Base-by-base conservation (phyloP, 1,284 basidiomycete species). In the Tausonia pullulans region DNA sequence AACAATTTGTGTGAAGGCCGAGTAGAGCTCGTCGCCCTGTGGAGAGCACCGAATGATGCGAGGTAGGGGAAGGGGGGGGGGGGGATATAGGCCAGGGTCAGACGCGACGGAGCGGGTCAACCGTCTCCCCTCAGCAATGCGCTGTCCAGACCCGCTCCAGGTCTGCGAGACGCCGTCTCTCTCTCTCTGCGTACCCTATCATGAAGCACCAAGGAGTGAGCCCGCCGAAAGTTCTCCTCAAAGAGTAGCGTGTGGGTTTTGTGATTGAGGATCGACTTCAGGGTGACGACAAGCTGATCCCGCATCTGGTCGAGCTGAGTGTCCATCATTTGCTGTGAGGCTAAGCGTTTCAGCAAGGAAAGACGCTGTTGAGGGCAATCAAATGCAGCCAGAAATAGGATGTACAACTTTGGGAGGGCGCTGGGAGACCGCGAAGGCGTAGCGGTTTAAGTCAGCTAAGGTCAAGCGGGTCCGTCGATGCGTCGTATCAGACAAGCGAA, bases 161-260 rank as follows among this genome's bases (percentile, higher is more conserved):
- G 27, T 27, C 27, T 27, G 27, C 27, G 27, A 27, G 27, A 27
- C 27, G 27, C 27, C 27, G 27, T 27, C 27, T 27, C 27, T 27
- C 27, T 27, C 27, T 27, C 27, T 27, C 27, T 27, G 71, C 74
- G 68, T 54, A 77, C 77, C 61, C 87, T 83, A 75, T 88, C 91
- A 74, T 87, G 83, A 10, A 95, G 81, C 3, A 95, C 92, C 83
- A 98, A 86, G 74, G 93, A 94, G 77, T 96, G 96, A 27, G 87
- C 91, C 74, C 89, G 92, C 54, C 93, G 83, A 74, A 96, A 93
- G 72, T 95, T 93, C 78, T 97, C 95, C 76, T 98, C 96, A 72
- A 94, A 98, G 13, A 91, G 96, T 44, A 99, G 84, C 72, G 86
- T 87, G 64, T 85, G 85, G 6, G 92, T 91, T 76, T 96, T 90